Percentiles rank a stretch among this genome's conserved stretches.
Evolutionary conservation across 768 basidiomycete species (phyloP).

Genomic region (Amanita inopinata): DNA sequence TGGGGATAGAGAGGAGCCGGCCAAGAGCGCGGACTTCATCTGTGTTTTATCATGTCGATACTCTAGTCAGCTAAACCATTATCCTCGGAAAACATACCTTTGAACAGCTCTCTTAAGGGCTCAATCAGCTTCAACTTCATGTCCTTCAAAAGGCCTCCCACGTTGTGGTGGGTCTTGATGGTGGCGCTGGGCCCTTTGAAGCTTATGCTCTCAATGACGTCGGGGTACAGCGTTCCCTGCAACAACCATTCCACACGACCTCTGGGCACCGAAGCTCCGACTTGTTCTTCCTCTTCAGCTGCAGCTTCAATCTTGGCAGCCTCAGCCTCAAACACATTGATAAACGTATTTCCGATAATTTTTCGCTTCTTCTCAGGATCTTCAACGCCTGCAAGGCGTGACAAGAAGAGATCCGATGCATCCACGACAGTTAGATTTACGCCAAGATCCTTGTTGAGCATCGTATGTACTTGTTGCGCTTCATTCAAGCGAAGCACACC

Average conservation of each 20-base stretch:
- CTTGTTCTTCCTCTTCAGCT: conserved; percentile 63
- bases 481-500: conserved; percentile 92
- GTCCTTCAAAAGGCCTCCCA: conserved; percentile 89
- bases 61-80: too few species aligned
- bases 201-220: conserved; percentile 98
- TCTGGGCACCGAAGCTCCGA: conserved; percentile 57
- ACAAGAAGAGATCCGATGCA: conserved; percentile 88
- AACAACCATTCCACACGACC: conserved; percentile 95
- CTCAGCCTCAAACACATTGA: conserved; percentile 94
- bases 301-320: conserved; percentile 79
- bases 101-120: conserved; percentile 94
- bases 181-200: conserved; percentile 99
- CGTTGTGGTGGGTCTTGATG: conserved; percentile 99
- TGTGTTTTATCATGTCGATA: too few species aligned
- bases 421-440: conserved; percentile 96
- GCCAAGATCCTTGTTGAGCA: conserved; percentile 89
- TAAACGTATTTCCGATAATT: conserved; percentile 98
- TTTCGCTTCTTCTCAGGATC: conserved; percentile 97
- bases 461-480: conserved; percentile 81
- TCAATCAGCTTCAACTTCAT: conserved; percentile 99
- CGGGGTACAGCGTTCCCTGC: conserved; percentile 96
- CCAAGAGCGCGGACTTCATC: conserved; percentile 95
- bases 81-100: conserved; percentile 45
- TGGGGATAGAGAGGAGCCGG: conserved; percentile 83
- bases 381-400: conserved; percentile 80